Conservation (phyloP, 2,329 filamentous ascomycete genomes). For the Xylariaceae sp. region DNA sequence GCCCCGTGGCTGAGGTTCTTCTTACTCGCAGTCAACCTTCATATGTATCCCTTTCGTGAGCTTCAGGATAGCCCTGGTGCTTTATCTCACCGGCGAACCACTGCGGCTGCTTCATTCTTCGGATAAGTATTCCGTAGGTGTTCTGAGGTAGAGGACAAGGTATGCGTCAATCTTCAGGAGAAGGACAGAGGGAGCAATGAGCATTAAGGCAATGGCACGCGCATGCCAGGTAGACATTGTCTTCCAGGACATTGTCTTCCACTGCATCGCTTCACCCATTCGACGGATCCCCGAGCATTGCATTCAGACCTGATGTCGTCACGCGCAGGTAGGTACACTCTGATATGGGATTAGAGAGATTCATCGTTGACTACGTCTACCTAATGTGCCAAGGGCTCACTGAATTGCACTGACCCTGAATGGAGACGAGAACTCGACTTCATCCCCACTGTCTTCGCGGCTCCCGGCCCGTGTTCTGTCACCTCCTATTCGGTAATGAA, state of each 20-base stretch:
- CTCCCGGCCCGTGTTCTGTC: not conserved
- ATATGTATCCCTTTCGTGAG: too few relatives aligned
- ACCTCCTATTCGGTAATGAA: not conserved
- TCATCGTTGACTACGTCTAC: not conserved
- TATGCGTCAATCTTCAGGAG: too few relatives aligned
- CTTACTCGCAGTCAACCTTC: too few relatives aligned
- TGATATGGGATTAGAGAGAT: not conserved
- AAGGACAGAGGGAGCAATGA: too few relatives aligned
- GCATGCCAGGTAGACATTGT: not conserved
- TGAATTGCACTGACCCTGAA: not conserved
- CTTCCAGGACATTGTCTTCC: not conserved
- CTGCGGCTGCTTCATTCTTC: too few relatives aligned
- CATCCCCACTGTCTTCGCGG: not conserved
- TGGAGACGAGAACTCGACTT: not conserved
- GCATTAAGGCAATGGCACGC: not conserved
- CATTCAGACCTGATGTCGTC: not conserved
- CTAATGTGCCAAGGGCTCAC: not conserved
- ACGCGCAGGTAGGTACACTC: not conserved
- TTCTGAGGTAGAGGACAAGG: too few relatives aligned
- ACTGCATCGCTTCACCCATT: constrained; percentile 2
- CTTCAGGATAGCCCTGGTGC: too few relatives aligned
- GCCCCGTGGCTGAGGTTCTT: too few relatives aligned
- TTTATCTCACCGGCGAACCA: too few relatives aligned
- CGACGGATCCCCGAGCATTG: constrained; percentile 3
- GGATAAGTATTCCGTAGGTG: too few relatives aligned